phyloP scores from a whole-genome alignment of 768 basidiomycete species.

The Mrakia frigida region DNA sequence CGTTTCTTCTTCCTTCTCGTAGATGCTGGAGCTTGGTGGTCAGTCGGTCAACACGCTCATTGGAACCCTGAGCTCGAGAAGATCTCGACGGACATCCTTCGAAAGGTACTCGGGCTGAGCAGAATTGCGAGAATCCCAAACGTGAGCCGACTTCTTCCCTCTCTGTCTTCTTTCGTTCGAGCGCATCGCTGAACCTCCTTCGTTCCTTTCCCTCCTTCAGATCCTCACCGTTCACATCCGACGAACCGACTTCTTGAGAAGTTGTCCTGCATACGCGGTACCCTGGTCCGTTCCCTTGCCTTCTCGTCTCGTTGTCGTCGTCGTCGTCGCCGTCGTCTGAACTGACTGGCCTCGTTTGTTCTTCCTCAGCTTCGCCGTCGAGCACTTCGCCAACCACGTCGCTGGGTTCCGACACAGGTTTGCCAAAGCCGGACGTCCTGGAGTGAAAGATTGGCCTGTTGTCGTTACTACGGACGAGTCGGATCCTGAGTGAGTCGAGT shows the following conservation, averaged over 20 bases:
- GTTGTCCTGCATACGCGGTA: background rate
- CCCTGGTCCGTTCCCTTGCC: background rate
- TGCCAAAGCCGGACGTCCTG: background rate
- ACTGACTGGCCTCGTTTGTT: background rate
- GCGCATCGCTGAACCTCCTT: too few species aligned
- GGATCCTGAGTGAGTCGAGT: background rate
- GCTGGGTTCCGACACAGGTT: background rate
- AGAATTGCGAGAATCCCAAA: background rate
- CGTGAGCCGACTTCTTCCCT: background rate
- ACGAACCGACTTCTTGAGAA: background rate
- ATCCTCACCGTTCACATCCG: constrained; percentile 1
- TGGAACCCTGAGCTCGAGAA: background rate
- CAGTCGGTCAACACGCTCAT: background rate
- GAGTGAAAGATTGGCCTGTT: background rate
- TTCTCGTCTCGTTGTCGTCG: background rate
- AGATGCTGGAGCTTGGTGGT: background rate
- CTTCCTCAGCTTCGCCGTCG: background rate
- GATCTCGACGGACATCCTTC: background rate
- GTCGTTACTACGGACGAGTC: background rate
- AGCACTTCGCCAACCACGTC: background rate
- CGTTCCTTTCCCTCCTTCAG: background rate
- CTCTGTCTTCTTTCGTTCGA: background rate
- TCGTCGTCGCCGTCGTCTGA: background rate
- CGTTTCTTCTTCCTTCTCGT: too few species aligned
- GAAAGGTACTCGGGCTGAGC: background rate